phyloP scores from a whole-genome alignment of 192 early-diverging fungal genomes.

The Mortierella claussenii region DNA sequence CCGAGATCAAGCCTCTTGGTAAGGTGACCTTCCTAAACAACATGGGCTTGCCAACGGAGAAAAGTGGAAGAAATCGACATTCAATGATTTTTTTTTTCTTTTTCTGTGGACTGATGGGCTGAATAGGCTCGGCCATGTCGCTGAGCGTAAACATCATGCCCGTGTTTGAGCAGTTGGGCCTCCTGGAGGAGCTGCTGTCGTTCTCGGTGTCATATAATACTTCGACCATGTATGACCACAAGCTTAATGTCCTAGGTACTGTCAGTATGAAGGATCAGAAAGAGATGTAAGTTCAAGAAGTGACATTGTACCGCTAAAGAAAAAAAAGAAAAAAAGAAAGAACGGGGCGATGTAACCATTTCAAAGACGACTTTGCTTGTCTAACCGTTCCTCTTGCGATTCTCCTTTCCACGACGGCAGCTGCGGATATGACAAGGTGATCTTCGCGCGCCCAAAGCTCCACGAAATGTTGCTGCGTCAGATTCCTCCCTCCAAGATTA shows the following conservation, averaged over 20 bases:
- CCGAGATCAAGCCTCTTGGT: conserved; percentile 21
- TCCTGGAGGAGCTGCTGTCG: conserved; percentile 14
- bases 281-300: conserved; percentile 12
- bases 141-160: conserved; percentile 30
- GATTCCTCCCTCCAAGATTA: conserved; percentile 21
- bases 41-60: neutral
- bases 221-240: neutral
- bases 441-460: conserved; percentile 22
- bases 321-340: neutral
- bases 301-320: neutral
- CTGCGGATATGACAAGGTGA: conserved; percentile 22
- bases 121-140: conserved; percentile 20
- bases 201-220: conserved; percentile 13
- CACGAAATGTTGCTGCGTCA: conserved; percentile 20
- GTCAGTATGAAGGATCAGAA: conserved; percentile 10
- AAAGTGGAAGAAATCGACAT: neutral
- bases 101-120: neutral
- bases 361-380: too few species aligned
- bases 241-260: conserved; percentile 13
- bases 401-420: neutral
- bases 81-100: neutral
- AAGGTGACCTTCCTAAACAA: neutral
- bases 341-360: too few species aligned
- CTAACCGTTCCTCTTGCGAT: neutral
- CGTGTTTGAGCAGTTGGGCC: conserved; percentile 27